Conservation (phyloP, 2,329 filamentous ascomycete genomes). For the Chaetomiaceae sp. region DNA sequence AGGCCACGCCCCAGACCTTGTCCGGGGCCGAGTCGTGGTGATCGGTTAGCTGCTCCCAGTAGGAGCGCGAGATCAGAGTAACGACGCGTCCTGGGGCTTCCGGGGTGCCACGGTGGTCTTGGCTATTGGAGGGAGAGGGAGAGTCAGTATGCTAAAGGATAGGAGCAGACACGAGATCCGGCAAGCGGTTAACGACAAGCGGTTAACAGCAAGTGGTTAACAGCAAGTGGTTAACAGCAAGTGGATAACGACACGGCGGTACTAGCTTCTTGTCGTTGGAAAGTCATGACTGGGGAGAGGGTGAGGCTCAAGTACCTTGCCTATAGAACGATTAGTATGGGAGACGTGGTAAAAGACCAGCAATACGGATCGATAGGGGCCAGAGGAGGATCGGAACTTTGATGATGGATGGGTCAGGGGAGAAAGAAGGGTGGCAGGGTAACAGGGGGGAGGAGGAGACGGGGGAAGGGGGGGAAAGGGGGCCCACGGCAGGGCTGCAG, state of each 20-base stretch:
- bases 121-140: constrained; percentile 45
- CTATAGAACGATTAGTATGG: constrained; percentile 24
- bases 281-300: not conserved
- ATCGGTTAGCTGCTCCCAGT: constrained; percentile 76
- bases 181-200: no score
- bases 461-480: not conserved
- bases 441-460: not conserved
- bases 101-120: constrained; percentile 92
- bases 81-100: constrained; percentile 84
- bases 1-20: constrained; percentile 86
- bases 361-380: not conserved
- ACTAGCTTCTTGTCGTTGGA: not conserved
- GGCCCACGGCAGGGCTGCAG: constrained; percentile 2
- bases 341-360: not conserved
- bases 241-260: not conserved
- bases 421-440: not conserved
- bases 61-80: constrained; percentile 78
- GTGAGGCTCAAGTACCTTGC: constrained; percentile 27
- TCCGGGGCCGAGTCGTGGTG: constrained; percentile 57
- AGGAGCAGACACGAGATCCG: not conserved
- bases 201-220: no score
- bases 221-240: no score
- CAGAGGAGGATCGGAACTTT: not conserved
- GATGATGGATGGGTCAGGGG: not conserved
- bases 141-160: not conserved